Conservation (phyloP, 805 yeast species). For the Starmerella floricola region DNA sequence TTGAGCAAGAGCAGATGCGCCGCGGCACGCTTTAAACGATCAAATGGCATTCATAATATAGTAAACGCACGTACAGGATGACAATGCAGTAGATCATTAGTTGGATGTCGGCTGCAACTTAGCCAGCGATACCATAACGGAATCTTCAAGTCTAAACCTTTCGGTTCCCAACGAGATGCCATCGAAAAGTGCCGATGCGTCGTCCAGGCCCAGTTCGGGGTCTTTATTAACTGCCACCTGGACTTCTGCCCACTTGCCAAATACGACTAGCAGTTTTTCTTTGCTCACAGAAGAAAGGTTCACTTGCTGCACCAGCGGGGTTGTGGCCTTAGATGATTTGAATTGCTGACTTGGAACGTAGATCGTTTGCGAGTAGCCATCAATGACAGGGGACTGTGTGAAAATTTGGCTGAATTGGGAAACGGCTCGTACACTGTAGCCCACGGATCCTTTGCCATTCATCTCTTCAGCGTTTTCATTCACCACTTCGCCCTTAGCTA, state of each 20-base stretch:
- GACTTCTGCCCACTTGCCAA: conserved; percentile 53
- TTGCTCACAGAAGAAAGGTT: conserved; percentile 7
- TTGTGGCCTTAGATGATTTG: conserved; percentile 27
- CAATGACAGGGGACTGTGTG: conserved; percentile 51
- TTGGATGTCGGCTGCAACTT: background rate
- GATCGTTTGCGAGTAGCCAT: conserved; percentile 58
- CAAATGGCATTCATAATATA: background rate
- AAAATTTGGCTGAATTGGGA: conserved; percentile 49
- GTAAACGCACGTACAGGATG: too few species aligned
- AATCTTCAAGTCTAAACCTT: conserved; percentile 59
- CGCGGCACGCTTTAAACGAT: conserved; percentile 44
- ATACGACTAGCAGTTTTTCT: conserved; percentile 36
- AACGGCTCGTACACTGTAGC: conserved; percentile 64
- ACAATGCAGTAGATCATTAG: too few species aligned
- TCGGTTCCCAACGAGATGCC: conserved; percentile 42
- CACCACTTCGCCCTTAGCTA: conserved; percentile 48
- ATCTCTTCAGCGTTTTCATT: conserved; percentile 55
- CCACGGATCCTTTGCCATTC: conserved; percentile 24
- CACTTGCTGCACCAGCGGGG: conserved; percentile 24
- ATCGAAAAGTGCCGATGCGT: conserved; percentile 58
- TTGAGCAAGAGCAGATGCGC: conserved; percentile 60
- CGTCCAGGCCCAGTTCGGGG: conserved; percentile 35
- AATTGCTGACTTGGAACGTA: conserved; percentile 60
- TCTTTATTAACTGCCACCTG: conserved; percentile 43
- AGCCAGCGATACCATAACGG: conserved; percentile 37